phyloP scores from a whole-genome alignment of 2,329 filamentous ascomycete species.

The Curvularia sp. region DNA sequence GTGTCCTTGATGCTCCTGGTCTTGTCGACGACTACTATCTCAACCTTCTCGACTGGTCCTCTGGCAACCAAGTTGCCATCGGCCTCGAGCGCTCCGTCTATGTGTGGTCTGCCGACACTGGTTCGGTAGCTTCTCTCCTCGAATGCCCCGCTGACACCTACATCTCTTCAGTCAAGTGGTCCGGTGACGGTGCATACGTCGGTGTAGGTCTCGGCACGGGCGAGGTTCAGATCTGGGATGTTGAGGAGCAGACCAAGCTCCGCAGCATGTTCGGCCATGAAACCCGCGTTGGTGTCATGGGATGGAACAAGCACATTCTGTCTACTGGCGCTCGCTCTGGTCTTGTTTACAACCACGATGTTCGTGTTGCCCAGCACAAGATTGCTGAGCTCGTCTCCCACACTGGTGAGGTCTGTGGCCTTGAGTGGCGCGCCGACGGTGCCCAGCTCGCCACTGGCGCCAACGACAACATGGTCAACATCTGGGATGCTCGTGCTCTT shows the following conservation, averaged over 20 bases:
- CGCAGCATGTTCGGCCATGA: constrained; percentile 99
- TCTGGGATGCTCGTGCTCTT: constrained; percentile 96
- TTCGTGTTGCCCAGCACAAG: constrained; percentile 97
- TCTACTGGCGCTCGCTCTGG: constrained; percentile 95
- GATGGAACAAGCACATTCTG: constrained; percentile 98
- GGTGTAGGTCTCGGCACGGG: constrained; percentile 93
- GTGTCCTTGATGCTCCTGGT: constrained; percentile 93
- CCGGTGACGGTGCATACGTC: constrained; percentile 94
- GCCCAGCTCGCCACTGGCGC: constrained; percentile 96
- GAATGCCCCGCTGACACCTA: constrained; percentile 92
- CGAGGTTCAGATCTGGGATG: constrained; percentile 99
- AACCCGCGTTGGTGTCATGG: constrained; percentile 93
- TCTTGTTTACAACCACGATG: constrained; percentile 97
- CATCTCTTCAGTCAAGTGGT: constrained; percentile 98
- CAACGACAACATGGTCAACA: constrained; percentile 98
- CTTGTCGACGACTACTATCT: constrained; percentile 99
- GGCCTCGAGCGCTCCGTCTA: constrained; percentile 97
- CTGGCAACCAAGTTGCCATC: constrained; percentile 96
- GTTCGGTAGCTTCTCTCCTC: constrained; percentile 84
- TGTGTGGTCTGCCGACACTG: constrained; percentile 96
- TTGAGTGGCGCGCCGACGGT: constrained; percentile 97
- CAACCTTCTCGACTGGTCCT: constrained; percentile 98
- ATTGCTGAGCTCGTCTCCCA: constrained; percentile 95
- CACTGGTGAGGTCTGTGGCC: constrained; percentile 95
- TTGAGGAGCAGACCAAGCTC: constrained; percentile 91